Evolutionary conservation across 768 basidiomycete species (phyloP).

Genomic region (Kwoniella sp.): DNA sequence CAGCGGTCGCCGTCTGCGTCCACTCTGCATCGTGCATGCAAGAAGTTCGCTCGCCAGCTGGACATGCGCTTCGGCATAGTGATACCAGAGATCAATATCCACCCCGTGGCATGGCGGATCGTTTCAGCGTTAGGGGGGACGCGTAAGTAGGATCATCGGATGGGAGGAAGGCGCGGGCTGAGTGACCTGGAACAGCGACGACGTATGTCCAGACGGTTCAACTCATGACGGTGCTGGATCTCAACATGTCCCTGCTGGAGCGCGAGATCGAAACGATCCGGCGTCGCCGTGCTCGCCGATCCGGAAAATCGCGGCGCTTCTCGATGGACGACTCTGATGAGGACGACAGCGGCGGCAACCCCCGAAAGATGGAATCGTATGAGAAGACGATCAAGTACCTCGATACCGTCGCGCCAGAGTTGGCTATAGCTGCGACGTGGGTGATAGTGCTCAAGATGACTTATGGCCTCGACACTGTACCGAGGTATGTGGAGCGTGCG

Average conservation of each 20-base stretch:
- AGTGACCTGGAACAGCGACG: slow-evolving; percentile 17
- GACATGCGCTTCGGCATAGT: slow-evolving; percentile 58
- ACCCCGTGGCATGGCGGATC: slow-evolving; percentile 72
- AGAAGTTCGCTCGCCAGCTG: slow-evolving; percentile 62
- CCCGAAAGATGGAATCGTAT: slow-evolving; percentile 59
- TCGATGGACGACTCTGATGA: neutral
- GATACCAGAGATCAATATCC: slow-evolving; percentile 70
- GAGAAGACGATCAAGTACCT: slow-evolving; percentile 60
- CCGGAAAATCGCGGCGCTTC: neutral
- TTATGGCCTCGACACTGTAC: slow-evolving; percentile 72
- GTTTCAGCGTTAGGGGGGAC: slow-evolving; percentile 65
- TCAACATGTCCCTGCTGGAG: slow-evolving; percentile 29
- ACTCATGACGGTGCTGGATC: slow-evolving; percentile 25
- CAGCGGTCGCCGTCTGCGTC: slow-evolving; percentile 62
- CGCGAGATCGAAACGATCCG: slow-evolving; percentile 61
- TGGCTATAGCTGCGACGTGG: slow-evolving; percentile 57
- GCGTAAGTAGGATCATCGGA: slow-evolving; percentile 57
- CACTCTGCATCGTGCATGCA: slow-evolving; percentile 27
- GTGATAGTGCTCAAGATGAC: slow-evolving; percentile 75
- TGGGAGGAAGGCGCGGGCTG: neutral
- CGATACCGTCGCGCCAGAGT: slow-evolving; percentile 59
- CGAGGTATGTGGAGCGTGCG: slow-evolving; percentile 54
- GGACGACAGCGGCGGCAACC: neutral
- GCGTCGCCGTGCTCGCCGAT: slow-evolving; percentile 56
- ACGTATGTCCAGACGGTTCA: slow-evolving; percentile 27